A percentile compares a stretch with the other conserved stretches of the same genome.
Conservation (phyloP, 140 eudicot species). For the Oenanthe javanica region DNA sequence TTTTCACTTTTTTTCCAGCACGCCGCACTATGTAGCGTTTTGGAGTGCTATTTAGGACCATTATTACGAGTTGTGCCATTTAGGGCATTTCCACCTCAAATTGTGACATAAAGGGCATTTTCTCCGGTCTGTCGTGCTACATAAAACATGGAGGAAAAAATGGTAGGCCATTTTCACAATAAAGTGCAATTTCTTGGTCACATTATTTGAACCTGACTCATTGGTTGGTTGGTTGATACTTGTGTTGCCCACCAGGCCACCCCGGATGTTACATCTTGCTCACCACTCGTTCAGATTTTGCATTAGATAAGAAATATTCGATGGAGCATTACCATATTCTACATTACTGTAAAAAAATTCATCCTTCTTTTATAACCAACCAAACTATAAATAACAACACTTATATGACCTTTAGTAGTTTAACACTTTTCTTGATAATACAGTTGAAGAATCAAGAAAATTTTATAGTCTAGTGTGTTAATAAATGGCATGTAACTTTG, state of each 20-base stretch:
- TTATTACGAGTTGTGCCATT: too few species aligned
- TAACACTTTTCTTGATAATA: not conserved
- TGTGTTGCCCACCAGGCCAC: not conserved
- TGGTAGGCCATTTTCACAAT: not conserved
- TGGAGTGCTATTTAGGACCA: too few species aligned
- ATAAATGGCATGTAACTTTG: not conserved
- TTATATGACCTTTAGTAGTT: not conserved
- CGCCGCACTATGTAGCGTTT: too few species aligned
- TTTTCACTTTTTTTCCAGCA: too few species aligned
- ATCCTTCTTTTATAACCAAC: not conserved
- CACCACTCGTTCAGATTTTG: not conserved
- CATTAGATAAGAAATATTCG: not conserved
- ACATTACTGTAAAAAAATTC: not conserved
- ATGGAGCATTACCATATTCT: not conserved
- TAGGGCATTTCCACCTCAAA: too few species aligned
- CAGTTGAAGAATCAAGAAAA: not conserved
- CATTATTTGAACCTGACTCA: not conserved
- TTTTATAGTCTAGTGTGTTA: not conserved
- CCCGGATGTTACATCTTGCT: not conserved
- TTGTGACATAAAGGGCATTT: too few species aligned
- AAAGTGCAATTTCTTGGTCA: not conserved
- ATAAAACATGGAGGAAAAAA: not conserved
- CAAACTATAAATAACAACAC: not conserved
- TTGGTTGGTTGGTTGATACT: not conserved
- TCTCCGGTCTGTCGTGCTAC: not conserved